These are phyloP conservation scores for Cryptococcus jaspeensis DNA, from an alignment of 1,284 basidiomycete genomes.

Conservation along the genomic window DNA sequence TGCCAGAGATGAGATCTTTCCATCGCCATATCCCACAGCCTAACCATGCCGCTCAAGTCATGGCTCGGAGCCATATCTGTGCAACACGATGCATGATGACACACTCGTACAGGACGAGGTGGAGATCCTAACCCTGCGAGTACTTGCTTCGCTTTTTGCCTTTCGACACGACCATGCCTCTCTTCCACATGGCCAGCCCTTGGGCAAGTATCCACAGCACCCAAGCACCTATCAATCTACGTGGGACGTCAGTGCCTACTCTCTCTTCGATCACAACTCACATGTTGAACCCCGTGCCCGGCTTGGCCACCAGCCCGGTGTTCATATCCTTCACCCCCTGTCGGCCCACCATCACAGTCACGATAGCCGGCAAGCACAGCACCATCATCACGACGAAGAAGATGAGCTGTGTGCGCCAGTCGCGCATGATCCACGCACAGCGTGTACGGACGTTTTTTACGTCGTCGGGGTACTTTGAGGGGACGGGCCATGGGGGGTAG, in stretches of 20 bases:
- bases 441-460: not conserved
- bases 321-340: not conserved
- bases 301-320: conserved; percentile 2
- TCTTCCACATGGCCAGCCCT: conserved; percentile 5
- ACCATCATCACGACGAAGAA: conserved; percentile 6
- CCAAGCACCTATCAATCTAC: conserved; percentile 11
- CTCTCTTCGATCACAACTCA: conserved; percentile 3
- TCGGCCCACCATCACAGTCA: conserved; percentile 5
- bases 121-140: conserved; percentile 5
- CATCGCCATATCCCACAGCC: too few species aligned
- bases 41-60: too few species aligned
- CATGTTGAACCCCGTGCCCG: conserved; percentile 10
- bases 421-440: conserved; percentile 11
- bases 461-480: conserved; percentile 1
- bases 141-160: conserved; percentile 2
- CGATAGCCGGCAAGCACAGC: conserved; percentile 3
- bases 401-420: conserved; percentile 8
- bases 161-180: conserved; percentile 1
- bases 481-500: conserved; percentile 12
- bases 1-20: too few species aligned
- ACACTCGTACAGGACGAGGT: too few species aligned
- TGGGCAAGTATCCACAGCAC: conserved; percentile 3
- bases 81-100: too few species aligned
- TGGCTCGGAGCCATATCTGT: too few species aligned
- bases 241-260: not conserved